These are phyloP conservation scores for Fomitopsis palustris DNA, from an alignment of 1,284 basidiomycete genomes.

Conservation along the genomic window DNA sequence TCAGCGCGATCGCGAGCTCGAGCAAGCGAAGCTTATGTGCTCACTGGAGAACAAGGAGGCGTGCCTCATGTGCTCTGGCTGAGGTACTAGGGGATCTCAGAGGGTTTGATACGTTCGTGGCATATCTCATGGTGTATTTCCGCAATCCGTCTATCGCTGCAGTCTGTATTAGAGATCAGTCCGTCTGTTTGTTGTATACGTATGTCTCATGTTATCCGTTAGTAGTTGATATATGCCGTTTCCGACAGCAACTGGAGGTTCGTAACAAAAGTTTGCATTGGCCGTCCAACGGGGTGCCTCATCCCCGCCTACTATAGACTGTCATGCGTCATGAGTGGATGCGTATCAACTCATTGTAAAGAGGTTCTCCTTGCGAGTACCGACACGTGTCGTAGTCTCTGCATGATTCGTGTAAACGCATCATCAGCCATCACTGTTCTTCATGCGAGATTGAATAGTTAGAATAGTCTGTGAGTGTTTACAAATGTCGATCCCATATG, in stretches of 20 bases:
- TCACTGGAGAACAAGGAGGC: constrained; percentile 89
- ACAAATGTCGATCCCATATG: too few species aligned
- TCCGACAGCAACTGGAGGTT: too few species aligned
- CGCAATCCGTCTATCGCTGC: background rate
- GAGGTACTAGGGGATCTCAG: constrained; percentile 17
- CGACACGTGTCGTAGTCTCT: too few species aligned
- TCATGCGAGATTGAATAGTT: too few species aligned
- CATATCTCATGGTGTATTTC: background rate
- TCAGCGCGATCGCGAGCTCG: constrained; percentile 72
- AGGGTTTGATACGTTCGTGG: background rate
- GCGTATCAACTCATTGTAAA: too few species aligned
- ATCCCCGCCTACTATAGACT: too few species aligned
- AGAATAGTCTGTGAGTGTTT: too few species aligned
- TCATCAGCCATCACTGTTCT: too few species aligned
- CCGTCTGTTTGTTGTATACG: background rate
- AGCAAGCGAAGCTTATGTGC: constrained; percentile 79
- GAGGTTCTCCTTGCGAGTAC: too few species aligned
- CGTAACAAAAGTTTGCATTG: too few species aligned
- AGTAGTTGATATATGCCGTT: background rate
- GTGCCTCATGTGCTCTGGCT: constrained; percentile 84
- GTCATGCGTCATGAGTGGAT: too few species aligned
- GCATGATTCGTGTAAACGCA: too few species aligned
- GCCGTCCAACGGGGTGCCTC: background rate
- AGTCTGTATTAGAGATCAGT: background rate
- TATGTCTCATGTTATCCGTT: background rate